phyloP scores from a whole-genome alignment of 495 filamentous ascomycete genomes.

The Pyronema domesticum region DNA sequence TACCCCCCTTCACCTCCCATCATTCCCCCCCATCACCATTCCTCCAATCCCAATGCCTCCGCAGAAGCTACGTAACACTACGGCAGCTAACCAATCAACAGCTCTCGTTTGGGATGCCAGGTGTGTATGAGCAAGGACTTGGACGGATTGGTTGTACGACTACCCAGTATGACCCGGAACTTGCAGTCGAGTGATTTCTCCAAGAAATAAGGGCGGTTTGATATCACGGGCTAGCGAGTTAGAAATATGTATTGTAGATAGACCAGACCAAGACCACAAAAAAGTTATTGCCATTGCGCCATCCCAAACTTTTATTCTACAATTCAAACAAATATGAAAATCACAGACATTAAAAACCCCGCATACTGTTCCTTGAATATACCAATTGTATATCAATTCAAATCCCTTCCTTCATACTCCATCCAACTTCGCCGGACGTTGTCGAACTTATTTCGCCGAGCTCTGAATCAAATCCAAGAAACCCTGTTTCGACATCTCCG shows the following conservation, averaged over 20 bases:
- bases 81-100: conserved; percentile 4
- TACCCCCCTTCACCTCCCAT: not conserved
- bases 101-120: conserved; percentile 82
- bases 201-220: conserved; percentile 9
- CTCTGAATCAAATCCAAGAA: conserved; percentile 69
- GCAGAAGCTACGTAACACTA: too few species aligned
- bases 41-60: not conserved
- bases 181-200: conserved; percentile 83
- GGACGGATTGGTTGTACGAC: conserved; percentile 63
- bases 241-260: too few species aligned
- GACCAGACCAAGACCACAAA: too few species aligned
- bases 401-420: too few species aligned
- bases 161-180: conserved; percentile 90
- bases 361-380: too few species aligned
- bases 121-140: conserved; percentile 77
- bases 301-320: too few species aligned
- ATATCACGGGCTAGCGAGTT: not conserved
- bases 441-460: conserved; percentile 8
- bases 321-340: too few species aligned
- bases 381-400: too few species aligned
- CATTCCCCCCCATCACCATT: not conserved
- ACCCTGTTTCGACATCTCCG: conserved; percentile 89
- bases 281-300: too few species aligned
- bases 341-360: too few species aligned
- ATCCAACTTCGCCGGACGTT: not conserved